A percentile compares a stretch with the other conserved stretches of the same genome.
Conservation (phyloP, 2,329 filamentous ascomycete species). For the Nothophoma quercina region DNA sequence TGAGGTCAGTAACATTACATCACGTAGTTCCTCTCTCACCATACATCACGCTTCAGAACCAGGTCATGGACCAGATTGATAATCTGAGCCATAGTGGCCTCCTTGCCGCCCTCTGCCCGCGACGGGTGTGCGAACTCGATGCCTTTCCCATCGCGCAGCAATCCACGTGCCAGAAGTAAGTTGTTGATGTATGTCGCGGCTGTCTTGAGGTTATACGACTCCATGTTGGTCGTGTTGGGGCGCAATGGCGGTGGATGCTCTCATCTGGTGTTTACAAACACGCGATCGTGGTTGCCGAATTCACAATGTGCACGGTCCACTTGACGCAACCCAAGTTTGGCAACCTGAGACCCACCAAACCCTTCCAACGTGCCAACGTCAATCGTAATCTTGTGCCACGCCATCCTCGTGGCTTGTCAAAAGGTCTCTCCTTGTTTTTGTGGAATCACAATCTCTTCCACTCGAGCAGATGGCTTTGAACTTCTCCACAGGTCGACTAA, state of each 20-base stretch:
- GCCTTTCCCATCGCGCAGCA: conserved; percentile 69
- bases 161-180: conserved; percentile 67
- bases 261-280: conserved; percentile 20
- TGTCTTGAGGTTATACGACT: conserved; percentile 63
- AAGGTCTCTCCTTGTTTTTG: neutral
- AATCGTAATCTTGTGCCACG: neutral
- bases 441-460: too few relatives aligned
- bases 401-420: neutral
- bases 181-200: conserved; percentile 72
- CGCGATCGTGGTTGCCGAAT: conserved; percentile 11
- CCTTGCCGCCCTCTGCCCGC: conserved; percentile 66
- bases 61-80: conserved; percentile 95
- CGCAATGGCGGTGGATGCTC: conserved; percentile 10
- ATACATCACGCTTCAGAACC: conserved; percentile 85
- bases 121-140: conserved; percentile 85
- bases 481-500: too few relatives aligned
- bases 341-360: neutral
- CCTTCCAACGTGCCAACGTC: neutral
- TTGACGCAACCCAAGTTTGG: neutral
- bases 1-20: conserved; percentile 16
- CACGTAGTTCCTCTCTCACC: conserved; percentile 30
- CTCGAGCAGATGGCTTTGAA: too few relatives aligned
- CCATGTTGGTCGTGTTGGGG: conserved; percentile 47
- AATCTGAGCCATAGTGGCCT: conserved; percentile 80
- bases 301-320: conserved; percentile 5